phyloP scores from a whole-genome alignment of 441 rosid species.

The Cnidoscolus chayamansa region DNA sequence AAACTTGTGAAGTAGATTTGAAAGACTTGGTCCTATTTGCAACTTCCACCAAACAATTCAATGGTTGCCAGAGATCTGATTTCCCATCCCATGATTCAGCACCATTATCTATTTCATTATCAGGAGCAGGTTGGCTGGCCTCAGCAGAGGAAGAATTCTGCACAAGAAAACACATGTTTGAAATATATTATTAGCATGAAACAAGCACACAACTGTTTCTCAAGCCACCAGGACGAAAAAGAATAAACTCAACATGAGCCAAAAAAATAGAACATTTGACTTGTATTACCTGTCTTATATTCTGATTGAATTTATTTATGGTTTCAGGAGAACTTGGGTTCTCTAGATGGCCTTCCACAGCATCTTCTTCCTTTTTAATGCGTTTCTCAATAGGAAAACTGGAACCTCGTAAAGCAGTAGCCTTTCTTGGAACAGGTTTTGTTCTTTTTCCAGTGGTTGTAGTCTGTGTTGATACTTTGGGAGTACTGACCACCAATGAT shows the following conservation, averaged over 20 bases:
- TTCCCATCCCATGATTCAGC: slow-evolving; percentile 41
- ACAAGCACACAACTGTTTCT: slow-evolving; percentile 23
- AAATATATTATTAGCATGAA: slow-evolving; percentile 25
- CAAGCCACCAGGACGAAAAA: slow-evolving; percentile 3
- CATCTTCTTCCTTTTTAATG: slow-evolving; percentile 53
- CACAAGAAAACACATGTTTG: slow-evolving; percentile 12
- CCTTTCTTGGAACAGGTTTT: slow-evolving; percentile 45
- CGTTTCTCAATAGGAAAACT: slow-evolving; percentile 36
- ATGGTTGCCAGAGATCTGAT: slow-evolving; percentile 64
- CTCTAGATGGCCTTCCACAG: slow-evolving; percentile 37
- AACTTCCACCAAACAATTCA: slow-evolving; percentile 73
- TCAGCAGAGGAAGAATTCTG: slow-evolving; percentile 62
- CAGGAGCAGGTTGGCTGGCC: slow-evolving; percentile 38
- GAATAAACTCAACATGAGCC: slow-evolving; percentile 13
- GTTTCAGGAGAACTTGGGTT: slow-evolving; percentile 51
- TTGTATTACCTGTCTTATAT: slow-evolving; percentile 44
- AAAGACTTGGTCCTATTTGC: slow-evolving; percentile 65
- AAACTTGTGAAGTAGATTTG: slow-evolving; percentile 38
- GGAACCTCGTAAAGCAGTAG: slow-evolving; percentile 41
- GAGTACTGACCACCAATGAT: slow-evolving; percentile 56
- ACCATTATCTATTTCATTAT: slow-evolving; percentile 33
- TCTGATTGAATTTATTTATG: slow-evolving; percentile 28
- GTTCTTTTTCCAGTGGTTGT: slow-evolving; percentile 53
- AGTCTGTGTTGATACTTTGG: slow-evolving; percentile 51
- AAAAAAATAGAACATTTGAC: slow-evolving; percentile 2